phyloP scores from a whole-genome alignment of 129 eudicot genomes.

The Silybum marianum region DNA sequence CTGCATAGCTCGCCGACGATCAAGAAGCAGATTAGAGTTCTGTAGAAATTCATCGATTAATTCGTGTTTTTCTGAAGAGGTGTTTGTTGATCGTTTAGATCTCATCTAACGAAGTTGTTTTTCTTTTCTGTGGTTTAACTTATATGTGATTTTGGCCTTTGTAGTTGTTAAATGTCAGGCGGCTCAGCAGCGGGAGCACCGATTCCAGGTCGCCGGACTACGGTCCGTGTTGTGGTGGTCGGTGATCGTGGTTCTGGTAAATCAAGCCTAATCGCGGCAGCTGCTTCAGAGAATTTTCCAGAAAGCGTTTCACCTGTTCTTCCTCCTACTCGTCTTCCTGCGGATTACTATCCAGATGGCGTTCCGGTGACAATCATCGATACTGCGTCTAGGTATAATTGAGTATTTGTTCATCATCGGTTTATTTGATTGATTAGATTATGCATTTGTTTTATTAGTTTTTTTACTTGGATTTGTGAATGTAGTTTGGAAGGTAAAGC shows the following conservation, averaged over 20 bases:
- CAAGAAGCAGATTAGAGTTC: constrained; percentile 6
- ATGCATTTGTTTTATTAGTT: constrained; percentile 18
- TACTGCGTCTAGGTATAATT: constrained; percentile 75
- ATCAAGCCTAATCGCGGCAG: constrained; percentile 89
- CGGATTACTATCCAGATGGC: constrained; percentile 84
- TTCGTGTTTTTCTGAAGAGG: constrained; percentile 23
- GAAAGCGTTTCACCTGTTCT: constrained; percentile 73
- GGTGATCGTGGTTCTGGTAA: constrained; percentile 94
- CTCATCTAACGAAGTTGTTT: constrained; percentile 7
- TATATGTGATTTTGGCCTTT: background rate
- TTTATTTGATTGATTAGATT: background rate
- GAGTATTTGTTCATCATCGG: background rate
- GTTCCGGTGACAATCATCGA: constrained; percentile 82
- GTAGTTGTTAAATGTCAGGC: constrained; percentile 51
- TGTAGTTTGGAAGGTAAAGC: constrained; percentile 87
- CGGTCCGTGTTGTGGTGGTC: constrained; percentile 84
- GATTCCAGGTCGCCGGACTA: constrained; percentile 54
- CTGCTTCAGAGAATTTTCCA: constrained; percentile 73
- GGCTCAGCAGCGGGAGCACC: constrained; percentile 36
- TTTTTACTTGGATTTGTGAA: background rate
- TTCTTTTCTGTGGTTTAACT: background rate
- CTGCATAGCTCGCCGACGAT: constrained; percentile 26
- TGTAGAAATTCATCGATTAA: constrained; percentile 10
- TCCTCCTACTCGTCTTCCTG: constrained; percentile 93
- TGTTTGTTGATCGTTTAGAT: constrained; percentile 13